Evolutionary conservation across 164 flowering plant species (phyloP), one percentile per base, ranked within the genome.

Genomic region (Cinnamomum chago): DNA sequence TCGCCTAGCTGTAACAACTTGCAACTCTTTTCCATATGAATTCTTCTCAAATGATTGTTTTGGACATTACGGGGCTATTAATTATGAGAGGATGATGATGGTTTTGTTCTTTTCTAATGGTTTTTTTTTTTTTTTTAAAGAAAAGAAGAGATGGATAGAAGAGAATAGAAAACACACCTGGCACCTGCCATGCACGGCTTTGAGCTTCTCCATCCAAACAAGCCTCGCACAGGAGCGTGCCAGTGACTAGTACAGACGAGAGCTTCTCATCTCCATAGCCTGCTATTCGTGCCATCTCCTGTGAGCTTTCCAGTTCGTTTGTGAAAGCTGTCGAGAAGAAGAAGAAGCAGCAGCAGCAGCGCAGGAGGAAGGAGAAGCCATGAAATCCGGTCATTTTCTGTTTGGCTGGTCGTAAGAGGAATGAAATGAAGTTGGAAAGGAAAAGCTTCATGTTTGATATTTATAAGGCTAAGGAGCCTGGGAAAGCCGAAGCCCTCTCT

Each of bases 241-340:
- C 99, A 2, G 84, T 82, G 27, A 93, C 83, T 0, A 90, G 75
- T 27, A 95, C 95, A 0, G 95, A 88, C 14, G 99, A 95, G 35
- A 95, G 88, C 85, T 87, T 95, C 74, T 93, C 93, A 77, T 93
- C 94, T 1, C 99, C 99, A 76, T 95, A 95, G 11, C 99, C 99
- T 3, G 94, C 93, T 62, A 86, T 50, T 18, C 82, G 50, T 68
- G 80, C 90, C 78, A 87, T 88, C 90, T 4, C 76, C 22, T 51
- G 75, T 58, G 4, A 83, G 51, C 74, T 71, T 67, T 80, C 80
- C 18, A 62, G 65, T 20, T 66, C 67, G 11, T 78, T 81, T 60
- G 58, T 68, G 35, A 77, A 58, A 10, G 55, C 55, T 24, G 58
- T 27, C 28, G 50, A 33, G 66, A 1, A 18, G 65, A 7, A 72